phyloP scores from a whole-genome alignment of 169 alveolate species.

The Theileria orientalis region DNA sequence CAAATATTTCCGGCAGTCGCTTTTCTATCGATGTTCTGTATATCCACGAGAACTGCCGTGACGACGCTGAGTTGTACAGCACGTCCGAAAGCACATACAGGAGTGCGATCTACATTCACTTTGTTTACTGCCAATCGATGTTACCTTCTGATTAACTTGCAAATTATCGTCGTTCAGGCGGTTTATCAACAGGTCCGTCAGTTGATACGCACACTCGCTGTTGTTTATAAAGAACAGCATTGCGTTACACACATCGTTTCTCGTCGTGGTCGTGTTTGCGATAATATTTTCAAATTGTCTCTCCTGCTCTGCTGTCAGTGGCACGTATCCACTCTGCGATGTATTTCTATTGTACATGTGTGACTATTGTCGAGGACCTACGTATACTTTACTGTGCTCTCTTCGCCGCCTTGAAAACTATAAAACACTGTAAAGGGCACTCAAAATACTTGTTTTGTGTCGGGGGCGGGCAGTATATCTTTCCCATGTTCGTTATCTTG shows the following conservation, averaged over 20 bases:
- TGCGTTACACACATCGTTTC: constrained; percentile 42
- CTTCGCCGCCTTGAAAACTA: too few species aligned
- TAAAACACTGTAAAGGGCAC: too few species aligned
- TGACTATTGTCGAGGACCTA: neutral
- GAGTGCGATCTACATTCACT: constrained; percentile 29
- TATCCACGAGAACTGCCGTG: constrained; percentile 54
- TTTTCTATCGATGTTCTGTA: constrained; percentile 45
- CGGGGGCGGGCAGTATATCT: constrained; percentile 42
- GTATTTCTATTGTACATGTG: neutral
- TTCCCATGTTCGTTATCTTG: constrained; percentile 22
- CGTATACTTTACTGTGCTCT: neutral
- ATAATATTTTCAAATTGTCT: constrained; percentile 12
- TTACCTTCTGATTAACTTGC: constrained; percentile 37
- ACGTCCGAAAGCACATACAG: constrained; percentile 57
- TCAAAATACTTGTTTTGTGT: too few species aligned
- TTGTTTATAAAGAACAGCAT: constrained; percentile 60
- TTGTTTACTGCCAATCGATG: neutral
- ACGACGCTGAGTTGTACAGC: constrained; percentile 53
- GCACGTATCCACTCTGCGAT: constrained; percentile 33
- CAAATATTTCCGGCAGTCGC: constrained; percentile 55
- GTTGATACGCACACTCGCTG: constrained; percentile 62
- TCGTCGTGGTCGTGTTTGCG: constrained; percentile 1
- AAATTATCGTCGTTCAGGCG: constrained; percentile 18
- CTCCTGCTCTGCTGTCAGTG: constrained; percentile 11
- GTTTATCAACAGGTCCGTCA: constrained; percentile 37